Base-by-base conservation (phyloP, 2,329 filamentous ascomycete species). In the Neospermospora avenae region DNA sequence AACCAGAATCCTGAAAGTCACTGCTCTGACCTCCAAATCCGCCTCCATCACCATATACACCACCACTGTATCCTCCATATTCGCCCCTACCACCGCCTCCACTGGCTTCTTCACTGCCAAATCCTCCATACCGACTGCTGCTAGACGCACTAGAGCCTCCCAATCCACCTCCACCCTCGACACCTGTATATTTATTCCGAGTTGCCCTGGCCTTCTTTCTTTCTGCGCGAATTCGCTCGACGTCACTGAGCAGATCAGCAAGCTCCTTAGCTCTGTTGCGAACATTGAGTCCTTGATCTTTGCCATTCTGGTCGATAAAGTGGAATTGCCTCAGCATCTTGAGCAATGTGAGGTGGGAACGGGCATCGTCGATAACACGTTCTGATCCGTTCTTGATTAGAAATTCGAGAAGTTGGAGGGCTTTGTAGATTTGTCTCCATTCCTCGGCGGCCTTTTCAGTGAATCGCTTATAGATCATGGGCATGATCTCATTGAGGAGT, bases 301-400 rank as follows among this genome's bases (percentile, higher is more conserved):
- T 99, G 74, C 95, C 95, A 75, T 98, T 98, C 73, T 85, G 82
- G 73, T 99, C 86, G 75, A 99, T 98, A 77, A 82, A 99, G 77
- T 99, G 95, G 77, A 99, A 99, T 75, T 99, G 95, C 60, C 93
- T 90, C 58, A 99, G 84, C 95, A 99, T 99, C 77, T 97, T 96
- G 62, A 99, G 84, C 10, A 98, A 86, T 16, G 93, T 96, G 63
- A 99, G 85, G 75, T 99, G 95, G 60, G 93, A 93, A 69, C 95
- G 87, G 60, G 95, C 95, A 77, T 99, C 95, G 76, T 99, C 95
- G 66, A 99, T 93, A 39, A 99, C 95, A 57, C 95, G 85, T 76
- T 99, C 95, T 13, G 95, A 98, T 64, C 95, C 95, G 75, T 99
- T 95, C 81, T 99, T 99, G 77, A 99, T 89, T 34, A 99, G 84